These are phyloP conservation scores for Mycena vulgaris DNA, from an alignment of 768 basidiomycete genomes.

Conservation along the genomic window DNA sequence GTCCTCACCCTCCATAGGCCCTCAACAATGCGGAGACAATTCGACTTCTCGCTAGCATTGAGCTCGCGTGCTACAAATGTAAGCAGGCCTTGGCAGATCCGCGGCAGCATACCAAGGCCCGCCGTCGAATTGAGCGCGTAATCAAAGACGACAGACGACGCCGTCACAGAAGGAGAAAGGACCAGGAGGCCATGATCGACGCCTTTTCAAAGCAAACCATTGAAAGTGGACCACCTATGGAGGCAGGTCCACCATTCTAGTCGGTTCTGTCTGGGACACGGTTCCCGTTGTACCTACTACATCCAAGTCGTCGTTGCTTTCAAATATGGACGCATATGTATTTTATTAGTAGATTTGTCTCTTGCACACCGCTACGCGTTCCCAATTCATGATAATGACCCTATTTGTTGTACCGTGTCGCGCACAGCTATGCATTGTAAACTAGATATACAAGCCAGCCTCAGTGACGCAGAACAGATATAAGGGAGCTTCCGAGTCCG, in stretches of 20 bases:
- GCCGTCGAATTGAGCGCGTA: conserved; percentile 82
- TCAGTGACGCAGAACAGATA: no score
- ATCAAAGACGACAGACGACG: conserved; percentile 89
- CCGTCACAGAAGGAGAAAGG: conserved; percentile 86
- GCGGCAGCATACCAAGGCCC: conserved; percentile 72
- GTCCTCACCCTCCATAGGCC: conserved; percentile 62
- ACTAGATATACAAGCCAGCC: no score
- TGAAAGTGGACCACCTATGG: conserved; percentile 47
- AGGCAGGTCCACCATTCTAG: conserved; percentile 44
- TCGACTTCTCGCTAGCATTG: conserved; percentile 85
- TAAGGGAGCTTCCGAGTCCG: no score
- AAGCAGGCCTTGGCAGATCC: conserved; percentile 79
- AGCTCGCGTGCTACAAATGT: conserved; percentile 87
- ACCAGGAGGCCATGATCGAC: conserved; percentile 87
- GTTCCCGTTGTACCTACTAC: conserved; percentile 30
- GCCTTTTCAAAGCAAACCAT: conserved; percentile 77
- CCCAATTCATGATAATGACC: conserved; percentile 25
- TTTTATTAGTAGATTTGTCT: conserved; percentile 36
- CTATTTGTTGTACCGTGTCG: background rate
- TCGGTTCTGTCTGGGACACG: conserved; percentile 3
- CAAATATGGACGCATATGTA: conserved; percentile 38
- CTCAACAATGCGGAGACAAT: conserved; percentile 88
- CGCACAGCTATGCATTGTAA: background rate
- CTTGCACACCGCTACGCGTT: conserved; percentile 21
- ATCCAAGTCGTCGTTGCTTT: conserved; percentile 24